Evolutionary conservation across 2,329 filamentous ascomycete species (phyloP).

Genomic region (Mycosphaerella arachidis): DNA sequence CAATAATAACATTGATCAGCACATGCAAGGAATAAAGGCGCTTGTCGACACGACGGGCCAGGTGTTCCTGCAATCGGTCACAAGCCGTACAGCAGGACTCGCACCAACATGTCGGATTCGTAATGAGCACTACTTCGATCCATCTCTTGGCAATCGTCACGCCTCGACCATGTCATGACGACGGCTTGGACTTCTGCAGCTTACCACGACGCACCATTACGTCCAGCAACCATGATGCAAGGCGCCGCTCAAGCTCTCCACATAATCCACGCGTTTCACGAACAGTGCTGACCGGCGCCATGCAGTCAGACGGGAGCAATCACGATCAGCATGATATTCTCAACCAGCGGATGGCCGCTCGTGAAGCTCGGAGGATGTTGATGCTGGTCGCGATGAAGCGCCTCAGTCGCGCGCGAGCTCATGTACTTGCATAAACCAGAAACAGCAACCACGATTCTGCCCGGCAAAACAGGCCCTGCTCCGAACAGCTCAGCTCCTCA

Average conservation of each 20-base stretch:
- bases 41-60: background rate
- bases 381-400: background rate
- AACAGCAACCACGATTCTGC: background rate
- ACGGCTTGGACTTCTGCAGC: conserved; percentile 3
- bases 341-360: background rate
- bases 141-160: conserved; percentile 1
- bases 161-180: conserved; percentile 1
- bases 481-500: background rate
- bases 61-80: no score
- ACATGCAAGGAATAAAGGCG: background rate
- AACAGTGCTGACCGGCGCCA: conserved; percentile 4
- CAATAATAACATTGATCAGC: background rate
- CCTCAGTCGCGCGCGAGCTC: conserved; percentile 1
- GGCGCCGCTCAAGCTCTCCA: conserved; percentile 8
- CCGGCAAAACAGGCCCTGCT: conserved; percentile 3
- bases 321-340: background rate
- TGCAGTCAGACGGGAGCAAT: conserved; percentile 3
- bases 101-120: background rate
- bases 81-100: background rate
- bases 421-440: background rate
- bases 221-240: background rate
- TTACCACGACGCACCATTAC: conserved; percentile 2
- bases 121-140: background rate
- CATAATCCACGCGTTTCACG: conserved; percentile 3
- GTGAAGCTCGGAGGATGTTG: background rate